Conservation (phyloP, 108 stramenopile genomes). For the Hondaea fermentalgiana region DNA sequence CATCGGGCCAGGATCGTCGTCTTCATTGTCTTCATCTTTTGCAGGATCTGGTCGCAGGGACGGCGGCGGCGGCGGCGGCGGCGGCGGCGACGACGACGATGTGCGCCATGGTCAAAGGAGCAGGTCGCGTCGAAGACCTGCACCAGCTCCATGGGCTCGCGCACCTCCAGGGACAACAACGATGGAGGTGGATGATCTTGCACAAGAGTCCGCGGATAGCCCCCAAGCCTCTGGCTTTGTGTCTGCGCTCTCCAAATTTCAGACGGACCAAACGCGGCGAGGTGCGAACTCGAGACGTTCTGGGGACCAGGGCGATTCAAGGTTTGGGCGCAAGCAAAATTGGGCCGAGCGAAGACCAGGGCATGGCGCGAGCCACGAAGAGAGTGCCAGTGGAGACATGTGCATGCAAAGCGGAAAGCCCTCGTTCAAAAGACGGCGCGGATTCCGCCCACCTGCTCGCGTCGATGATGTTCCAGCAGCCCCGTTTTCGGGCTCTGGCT, state of each 20-base stretch:
- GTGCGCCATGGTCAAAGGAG: not conserved
- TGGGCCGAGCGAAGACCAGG: not conserved
- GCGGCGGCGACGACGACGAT: not conserved
- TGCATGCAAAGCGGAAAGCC: not conserved
- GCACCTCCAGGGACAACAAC: not conserved
- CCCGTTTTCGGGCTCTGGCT: not conserved
- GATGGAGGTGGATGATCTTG: not conserved
- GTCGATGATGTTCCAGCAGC: not conserved
- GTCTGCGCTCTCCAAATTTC: not conserved
- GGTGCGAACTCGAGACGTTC: not conserved
- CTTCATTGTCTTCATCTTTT: too few relatives aligned
- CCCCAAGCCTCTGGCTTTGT: not conserved
- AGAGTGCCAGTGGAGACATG: not conserved
- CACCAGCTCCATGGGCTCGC: not conserved
- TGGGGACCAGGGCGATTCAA: not conserved
- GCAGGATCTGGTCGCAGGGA: not conserved
- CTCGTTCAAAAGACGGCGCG: not conserved
- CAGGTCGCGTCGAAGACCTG: not conserved
- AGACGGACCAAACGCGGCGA: not conserved
- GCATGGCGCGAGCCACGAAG: not conserved
- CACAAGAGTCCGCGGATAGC: not conserved
- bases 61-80: not conserved
- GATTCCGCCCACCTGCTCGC: not conserved
- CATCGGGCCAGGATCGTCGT: too few relatives aligned
- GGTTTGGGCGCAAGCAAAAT: too few relatives aligned